Conservation (phyloP, 225 moss, liverwort and hornwort genomes). For the Polytrichum formosum region DNA sequence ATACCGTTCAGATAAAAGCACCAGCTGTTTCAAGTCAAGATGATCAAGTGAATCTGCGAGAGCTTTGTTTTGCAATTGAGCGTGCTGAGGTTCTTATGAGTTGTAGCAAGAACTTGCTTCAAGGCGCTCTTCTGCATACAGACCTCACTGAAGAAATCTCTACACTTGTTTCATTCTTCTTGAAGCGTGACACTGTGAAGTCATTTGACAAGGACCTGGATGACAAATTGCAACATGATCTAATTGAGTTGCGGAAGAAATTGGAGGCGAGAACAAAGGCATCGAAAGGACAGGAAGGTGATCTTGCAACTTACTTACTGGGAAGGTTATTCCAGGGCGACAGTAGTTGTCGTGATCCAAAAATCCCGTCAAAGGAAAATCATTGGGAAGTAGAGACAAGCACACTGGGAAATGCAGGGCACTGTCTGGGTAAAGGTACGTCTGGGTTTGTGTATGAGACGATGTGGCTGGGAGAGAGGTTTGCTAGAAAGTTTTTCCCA, state of each 20-base stretch:
- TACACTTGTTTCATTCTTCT: neutral
- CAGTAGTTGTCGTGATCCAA: neutral
- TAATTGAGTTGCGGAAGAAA: neutral
- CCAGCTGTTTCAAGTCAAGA: neutral
- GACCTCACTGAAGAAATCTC: neutral
- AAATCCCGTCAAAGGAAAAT: neutral
- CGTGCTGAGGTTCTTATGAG: neutral
- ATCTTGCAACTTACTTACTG: neutral
- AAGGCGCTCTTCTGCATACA: neutral
- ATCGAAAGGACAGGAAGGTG: neutral
- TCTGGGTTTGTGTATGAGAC: conserved; percentile 1
- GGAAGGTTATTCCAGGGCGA: neutral
- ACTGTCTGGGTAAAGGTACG: neutral
- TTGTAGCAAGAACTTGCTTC: neutral
- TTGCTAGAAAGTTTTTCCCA: neutral
- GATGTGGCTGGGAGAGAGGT: neutral
- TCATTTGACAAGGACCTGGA: neutral
- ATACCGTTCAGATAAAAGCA: neutral
- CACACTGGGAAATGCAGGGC: neutral
- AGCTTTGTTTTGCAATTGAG: neutral
- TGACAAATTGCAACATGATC: neutral
- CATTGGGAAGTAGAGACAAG: neutral
- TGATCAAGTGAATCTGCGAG: neutral
- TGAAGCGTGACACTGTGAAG: neutral
- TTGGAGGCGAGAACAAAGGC: neutral